Conservation (phyloP, 148 eudicot species). For the Silene conica region DNA sequence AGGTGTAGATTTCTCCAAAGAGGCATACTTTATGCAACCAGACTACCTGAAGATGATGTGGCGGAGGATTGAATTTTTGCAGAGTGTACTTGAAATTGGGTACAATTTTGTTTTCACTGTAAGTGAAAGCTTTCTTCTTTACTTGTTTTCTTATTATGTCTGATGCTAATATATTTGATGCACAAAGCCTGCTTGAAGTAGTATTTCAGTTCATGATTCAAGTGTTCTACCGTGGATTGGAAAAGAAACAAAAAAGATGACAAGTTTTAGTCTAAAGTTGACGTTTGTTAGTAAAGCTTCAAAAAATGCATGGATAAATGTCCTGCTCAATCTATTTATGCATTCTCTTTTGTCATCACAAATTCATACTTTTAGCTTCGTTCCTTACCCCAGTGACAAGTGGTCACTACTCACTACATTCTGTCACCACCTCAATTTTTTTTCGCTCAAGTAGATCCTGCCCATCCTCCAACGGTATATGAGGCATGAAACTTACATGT, state of each 20-base stretch:
- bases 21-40: conserved; percentile 54
- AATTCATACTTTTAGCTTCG: too few species aligned
- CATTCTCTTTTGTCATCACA: too few species aligned
- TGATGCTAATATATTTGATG: background rate
- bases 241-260: too few species aligned
- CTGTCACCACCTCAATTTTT: too few species aligned
- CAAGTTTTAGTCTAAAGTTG: background rate
- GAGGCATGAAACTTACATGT: too few species aligned
- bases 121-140: conserved; percentile 11
- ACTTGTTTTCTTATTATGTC: background rate
- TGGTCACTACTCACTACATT: too few species aligned
- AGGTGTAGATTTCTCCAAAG: conserved; percentile 47
- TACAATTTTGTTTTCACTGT: conserved; percentile 57
- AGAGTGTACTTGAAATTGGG: conserved; percentile 54
- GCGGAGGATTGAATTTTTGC: conserved; percentile 55
- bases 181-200: background rate
- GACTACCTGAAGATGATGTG: conserved; percentile 63
- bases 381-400: too few species aligned
- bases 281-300: background rate
- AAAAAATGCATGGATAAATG: too few species aligned
- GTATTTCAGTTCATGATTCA: background rate
- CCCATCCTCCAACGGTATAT: too few species aligned
- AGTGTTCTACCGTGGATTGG: too few species aligned
- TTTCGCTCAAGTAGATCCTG: too few species aligned
- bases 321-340: too few species aligned